Evolutionary conservation across 805 yeast genomes (phyloP).

Genomic region (Wickerhamomyces xylosicus): DNA sequence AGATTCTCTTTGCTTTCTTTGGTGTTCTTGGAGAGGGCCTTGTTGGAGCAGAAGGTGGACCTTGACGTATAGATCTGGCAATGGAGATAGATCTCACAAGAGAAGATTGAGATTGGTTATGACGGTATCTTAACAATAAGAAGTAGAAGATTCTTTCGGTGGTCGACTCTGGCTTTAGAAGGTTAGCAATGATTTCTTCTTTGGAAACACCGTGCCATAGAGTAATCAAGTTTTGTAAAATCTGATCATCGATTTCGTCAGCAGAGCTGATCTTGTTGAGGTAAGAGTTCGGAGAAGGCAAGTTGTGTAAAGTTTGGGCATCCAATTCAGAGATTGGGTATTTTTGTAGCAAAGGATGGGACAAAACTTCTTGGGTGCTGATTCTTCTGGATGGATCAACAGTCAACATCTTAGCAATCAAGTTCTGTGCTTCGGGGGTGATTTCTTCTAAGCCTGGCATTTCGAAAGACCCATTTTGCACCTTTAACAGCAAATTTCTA

Average conservation of each 20-base stretch:
- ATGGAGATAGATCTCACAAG: conserved; percentile 20
- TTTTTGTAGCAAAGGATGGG: conserved; percentile 72
- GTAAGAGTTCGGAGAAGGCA: conserved; percentile 21
- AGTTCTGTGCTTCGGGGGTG: conserved; percentile 55
- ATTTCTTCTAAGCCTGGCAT: conserved; percentile 48
- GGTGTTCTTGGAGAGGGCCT: conserved; percentile 16
- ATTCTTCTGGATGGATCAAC: conserved; percentile 67
- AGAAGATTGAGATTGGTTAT: conserved; percentile 40
- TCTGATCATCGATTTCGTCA: conserved; percentile 60
- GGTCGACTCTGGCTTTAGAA: conserved; percentile 46
- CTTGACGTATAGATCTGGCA: conserved; percentile 17
- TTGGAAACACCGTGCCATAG: conserved; percentile 73
- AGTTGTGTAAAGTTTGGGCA: conserved; percentile 18
- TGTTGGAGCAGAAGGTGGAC: conserved; percentile 6
- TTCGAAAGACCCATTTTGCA: conserved; percentile 64
- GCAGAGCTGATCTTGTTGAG: conserved; percentile 15
- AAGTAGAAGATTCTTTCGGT: conserved; percentile 78
- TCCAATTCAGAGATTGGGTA: conserved; percentile 29
- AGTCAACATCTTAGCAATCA: conserved; percentile 54
- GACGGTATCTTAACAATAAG: conserved; percentile 62
- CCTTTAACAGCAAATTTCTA: conserved; percentile 58
- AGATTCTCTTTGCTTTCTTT: conserved; percentile 29
- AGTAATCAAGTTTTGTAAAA: conserved; percentile 64
- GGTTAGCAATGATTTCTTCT: conserved; percentile 40
- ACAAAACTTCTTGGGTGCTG: conserved; percentile 51